Evolutionary conservation across 768 basidiomycete species (phyloP), one percentile per base, ranked within the genome.

Genomic region (Pleurotus cornucopiae): DNA sequence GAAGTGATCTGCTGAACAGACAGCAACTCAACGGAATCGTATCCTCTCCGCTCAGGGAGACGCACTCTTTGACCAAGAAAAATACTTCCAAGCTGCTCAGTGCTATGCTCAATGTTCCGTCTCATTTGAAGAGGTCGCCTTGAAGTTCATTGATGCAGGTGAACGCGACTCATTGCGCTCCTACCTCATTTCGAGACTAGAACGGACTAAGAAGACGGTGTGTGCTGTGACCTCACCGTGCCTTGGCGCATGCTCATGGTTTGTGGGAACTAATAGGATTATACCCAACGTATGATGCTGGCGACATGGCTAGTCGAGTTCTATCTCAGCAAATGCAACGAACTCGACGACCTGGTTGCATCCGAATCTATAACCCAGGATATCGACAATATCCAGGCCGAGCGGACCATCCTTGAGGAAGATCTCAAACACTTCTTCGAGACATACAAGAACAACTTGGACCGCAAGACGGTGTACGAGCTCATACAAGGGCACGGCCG

Each of bases 251-350:
- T 34, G 11, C 11, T 34, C 30, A 34, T 34, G 30, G 9, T 34
- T 11, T 9, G 30, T 11, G 9, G 9, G 30, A 4, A 7, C 11
- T 34, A 4, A 20, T 53, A 98, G 95, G 94, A 97, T 63, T 62
- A 89, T 39, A 94, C 93, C 0, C 95, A 98, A 68, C 82, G 97
- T 40, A 94, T 94, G 88, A 94, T 98, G 86, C 75, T 99, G 16
- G 95, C 97, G 14, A 98, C 94, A 0, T 99, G 97, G 97, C 84
- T 99, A 11, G 88, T 97, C 26, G 97, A 99, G 69, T 93, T 98
- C 61, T 98, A 94, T 66, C 83, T 99, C 13, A 90, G 90, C 71
- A 98, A 97, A 75, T 94, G 91, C 69, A 96, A 97, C 64, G 92
- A 96, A 59, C 75, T 98, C 49, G 97, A 99, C 65, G 97, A 98